phyloP scores from a whole-genome alignment of 106 monocot genomes.

The Dendrobium huoshanense region DNA sequence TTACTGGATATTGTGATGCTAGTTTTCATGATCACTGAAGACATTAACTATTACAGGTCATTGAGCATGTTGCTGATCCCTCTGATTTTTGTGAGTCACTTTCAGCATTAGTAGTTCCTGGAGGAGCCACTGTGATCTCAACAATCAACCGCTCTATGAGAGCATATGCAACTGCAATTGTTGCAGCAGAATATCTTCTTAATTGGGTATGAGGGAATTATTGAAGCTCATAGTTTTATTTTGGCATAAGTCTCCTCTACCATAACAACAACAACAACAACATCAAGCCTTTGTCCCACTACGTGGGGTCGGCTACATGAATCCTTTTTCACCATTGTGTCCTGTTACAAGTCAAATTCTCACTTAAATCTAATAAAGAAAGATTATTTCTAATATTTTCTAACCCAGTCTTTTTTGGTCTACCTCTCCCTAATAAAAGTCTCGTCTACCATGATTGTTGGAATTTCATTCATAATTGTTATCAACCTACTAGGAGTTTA shows the following conservation, averaged over 20 bases:
- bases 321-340: too few species aligned
- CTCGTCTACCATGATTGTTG: background rate
- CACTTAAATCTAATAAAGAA: too few species aligned
- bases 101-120: slow-evolving; percentile 46
- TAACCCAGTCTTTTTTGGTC: too few species aligned
- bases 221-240: background rate
- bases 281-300: too few species aligned
- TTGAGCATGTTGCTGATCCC: slow-evolving; percentile 95
- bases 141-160: slow-evolving; percentile 85
- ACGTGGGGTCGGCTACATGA: too few species aligned
- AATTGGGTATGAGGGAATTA: slow-evolving; percentile 61
- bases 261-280: too few species aligned
- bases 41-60: slow-evolving; percentile 48
- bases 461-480: background rate
- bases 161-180: slow-evolving; percentile 85
- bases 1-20: background rate
- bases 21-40: background rate
- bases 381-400: too few species aligned
- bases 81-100: slow-evolving; percentile 77
- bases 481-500: background rate
- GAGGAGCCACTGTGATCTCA: slow-evolving; percentile 75
- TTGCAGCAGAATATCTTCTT: slow-evolving; percentile 94
- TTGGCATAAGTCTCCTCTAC: background rate
- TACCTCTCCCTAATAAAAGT: too few species aligned
- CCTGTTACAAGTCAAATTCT: too few species aligned